phyloP scores from a whole-genome alignment of 2,329 filamentous ascomycete genomes.

The Phaeomoniella chlamydospora region DNA sequence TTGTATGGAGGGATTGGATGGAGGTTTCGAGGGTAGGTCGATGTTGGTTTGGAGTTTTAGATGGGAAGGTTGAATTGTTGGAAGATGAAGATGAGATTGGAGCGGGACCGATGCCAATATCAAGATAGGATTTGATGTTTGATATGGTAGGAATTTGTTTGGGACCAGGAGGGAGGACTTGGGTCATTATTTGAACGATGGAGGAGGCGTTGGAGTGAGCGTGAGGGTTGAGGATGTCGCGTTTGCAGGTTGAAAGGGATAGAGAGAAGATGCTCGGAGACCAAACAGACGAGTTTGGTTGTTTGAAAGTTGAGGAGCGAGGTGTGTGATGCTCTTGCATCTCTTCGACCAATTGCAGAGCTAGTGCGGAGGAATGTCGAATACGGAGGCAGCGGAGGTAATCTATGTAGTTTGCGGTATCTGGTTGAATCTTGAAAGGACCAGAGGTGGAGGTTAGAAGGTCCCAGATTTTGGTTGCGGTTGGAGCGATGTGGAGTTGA shows the following conservation, averaged over 20 bases:
- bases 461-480: conserved; percentile 60
- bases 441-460: conserved; percentile 39
- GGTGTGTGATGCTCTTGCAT: conserved; percentile 28
- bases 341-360: conserved; percentile 40
- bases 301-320: conserved; percentile 31
- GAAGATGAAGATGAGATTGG: too few species aligned
- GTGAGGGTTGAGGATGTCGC: conserved; percentile 63
- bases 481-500: conserved; percentile 45
- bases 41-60: too few species aligned
- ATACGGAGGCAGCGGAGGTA: conserved; percentile 54
- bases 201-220: conserved; percentile 49
- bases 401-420: conserved; percentile 53
- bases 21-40: too few species aligned
- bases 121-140: background rate
- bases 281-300: background rate
- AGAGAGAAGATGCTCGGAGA: conserved; percentile 41
- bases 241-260: conserved; percentile 58
- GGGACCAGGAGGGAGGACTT: conserved; percentile 2
- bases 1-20: too few species aligned
- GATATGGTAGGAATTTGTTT: background rate
- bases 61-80: too few species aligned
- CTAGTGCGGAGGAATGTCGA: conserved; percentile 49
- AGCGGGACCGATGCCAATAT: background rate
- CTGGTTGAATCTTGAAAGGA: conserved; percentile 50
- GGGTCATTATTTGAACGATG: conserved; percentile 50